A percentile compares a stretch with the other conserved stretches of the same genome.
Conservation (phyloP, 306 rosid species). For the Dryas drummondii region DNA sequence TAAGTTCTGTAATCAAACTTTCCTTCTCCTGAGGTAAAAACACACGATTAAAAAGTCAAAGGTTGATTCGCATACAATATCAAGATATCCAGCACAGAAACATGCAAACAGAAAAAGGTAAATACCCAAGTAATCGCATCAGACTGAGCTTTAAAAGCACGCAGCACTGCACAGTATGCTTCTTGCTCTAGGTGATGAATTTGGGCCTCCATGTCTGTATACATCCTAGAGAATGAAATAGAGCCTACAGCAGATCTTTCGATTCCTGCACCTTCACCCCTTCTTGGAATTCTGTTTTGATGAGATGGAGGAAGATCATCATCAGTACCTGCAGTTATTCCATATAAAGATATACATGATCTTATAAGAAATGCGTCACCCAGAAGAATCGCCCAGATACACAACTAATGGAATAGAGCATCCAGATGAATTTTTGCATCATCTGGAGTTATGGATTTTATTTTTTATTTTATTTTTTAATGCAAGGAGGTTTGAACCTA, state of each 20-base stretch:
- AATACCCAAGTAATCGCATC: slow-evolving; percentile 94
- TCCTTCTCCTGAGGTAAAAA: slow-evolving; percentile 78
- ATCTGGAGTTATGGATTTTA: too few species aligned
- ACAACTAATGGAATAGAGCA: neutral
- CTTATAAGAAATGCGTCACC: slow-evolving; percentile 17
- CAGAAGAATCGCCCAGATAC: neutral
- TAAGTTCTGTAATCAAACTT: slow-evolving; percentile 92
- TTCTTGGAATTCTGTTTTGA: slow-evolving; percentile 59
- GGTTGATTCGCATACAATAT: slow-evolving; percentile 17
- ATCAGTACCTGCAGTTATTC: slow-evolving; percentile 50
- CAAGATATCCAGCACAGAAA: slow-evolving; percentile 4
- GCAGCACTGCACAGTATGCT: slow-evolving; percentile 88
- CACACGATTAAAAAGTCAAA: slow-evolving; percentile 15
- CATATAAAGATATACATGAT: slow-evolving; percentile 25
- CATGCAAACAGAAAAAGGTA: slow-evolving; percentile 14
- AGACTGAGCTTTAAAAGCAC: slow-evolving; percentile 97
- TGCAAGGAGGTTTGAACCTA: too few species aligned
- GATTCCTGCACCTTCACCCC: slow-evolving; percentile 39
- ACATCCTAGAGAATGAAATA: slow-evolving; percentile 44
- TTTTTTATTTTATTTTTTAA: too few species aligned
- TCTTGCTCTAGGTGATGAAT: slow-evolving; percentile 94
- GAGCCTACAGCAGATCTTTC: slow-evolving; percentile 59
- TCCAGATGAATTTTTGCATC: neutral
- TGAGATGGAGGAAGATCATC: slow-evolving; percentile 60
- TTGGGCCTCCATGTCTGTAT: slow-evolving; percentile 78